A percentile compares a stretch with the other conserved stretches of the same genome.
phyloP scores from a whole-genome alignment of 768 basidiomycete genomes.

The Cantharellus anzutake region DNA sequence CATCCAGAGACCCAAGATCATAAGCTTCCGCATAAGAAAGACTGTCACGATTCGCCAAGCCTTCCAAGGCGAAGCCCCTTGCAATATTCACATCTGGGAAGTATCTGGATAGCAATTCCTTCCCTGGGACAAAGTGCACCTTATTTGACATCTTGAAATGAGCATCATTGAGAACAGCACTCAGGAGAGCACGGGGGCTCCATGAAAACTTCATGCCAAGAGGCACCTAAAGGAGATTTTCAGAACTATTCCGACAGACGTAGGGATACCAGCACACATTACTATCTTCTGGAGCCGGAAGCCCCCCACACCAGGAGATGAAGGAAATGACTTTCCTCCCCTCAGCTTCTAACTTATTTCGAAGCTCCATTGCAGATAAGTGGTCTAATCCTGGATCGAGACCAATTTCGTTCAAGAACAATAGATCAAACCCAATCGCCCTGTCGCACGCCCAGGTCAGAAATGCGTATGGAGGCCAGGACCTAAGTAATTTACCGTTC shows the following conservation, averaged over 20 bases:
- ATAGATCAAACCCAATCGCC: conserved; percentile 39
- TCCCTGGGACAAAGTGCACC: conserved; percentile 35
- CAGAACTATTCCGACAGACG: background rate
- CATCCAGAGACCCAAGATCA: conserved; percentile 24
- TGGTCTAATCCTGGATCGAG: conserved; percentile 84
- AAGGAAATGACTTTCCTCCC: conserved; percentile 49
- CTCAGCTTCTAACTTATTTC: conserved; percentile 30
- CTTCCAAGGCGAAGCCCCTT: conserved; percentile 48
- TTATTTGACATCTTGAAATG: conserved; percentile 36
- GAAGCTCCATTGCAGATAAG: conserved; percentile 59
- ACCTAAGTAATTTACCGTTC: conserved; percentile 23
- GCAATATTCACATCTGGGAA: conserved; percentile 55
- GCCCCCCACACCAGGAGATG: conserved; percentile 81
- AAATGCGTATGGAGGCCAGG: background rate
- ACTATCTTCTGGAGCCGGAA: conserved; percentile 54
- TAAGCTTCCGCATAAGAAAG: conserved; percentile 52
- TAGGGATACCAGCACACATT: conserved; percentile 9
- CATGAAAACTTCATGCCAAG: conserved; percentile 85
- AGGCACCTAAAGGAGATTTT: conserved; percentile 27
- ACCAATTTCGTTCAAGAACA: conserved; percentile 79
- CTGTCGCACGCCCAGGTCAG: conserved; percentile 17
- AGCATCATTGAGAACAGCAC: conserved; percentile 59
- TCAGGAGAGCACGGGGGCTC: conserved; percentile 75
- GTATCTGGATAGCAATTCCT: conserved; percentile 32
- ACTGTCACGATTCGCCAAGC: conserved; percentile 72